Base-by-base conservation (phyloP, 208 protist species). In the Crithidia expoeki region DNA sequence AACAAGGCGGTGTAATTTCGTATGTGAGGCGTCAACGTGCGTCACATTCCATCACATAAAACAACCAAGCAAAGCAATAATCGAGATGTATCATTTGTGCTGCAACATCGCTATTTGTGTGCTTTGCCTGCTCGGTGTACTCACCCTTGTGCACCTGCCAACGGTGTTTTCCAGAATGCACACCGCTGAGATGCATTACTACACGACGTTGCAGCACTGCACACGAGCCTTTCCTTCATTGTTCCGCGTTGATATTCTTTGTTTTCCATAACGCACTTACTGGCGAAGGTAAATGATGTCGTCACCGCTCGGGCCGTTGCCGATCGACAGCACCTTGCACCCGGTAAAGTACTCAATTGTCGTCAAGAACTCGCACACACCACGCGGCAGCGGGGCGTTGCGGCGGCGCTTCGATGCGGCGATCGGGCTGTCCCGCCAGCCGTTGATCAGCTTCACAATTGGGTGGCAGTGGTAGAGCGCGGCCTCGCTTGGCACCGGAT, bases 221-320 rank as follows among this genome's bases (percentile, higher is more conserved):
- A n/a, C n/a, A n/a, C n/a, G n/a, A n/a, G n/a, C n/a, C n/a, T n/a
- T n/a, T n/a, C n/a, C n/a, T n/a, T n/a, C n/a, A n/a, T n/a, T n/a
- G n/a, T n/a, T n/a, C n/a, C n/a, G n/a, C n/a, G n/a, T 42, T 65
- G 4, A 42, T 38, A 61, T 73, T 49, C 61, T 40, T 46, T 53
- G 40, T 55, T 64, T 58, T 28, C 16, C 3, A 4, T 44, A 6
- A 16, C 55, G 33, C 32, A n/a, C 11, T 67, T 70, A 91, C 76
- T 93, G 84, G 17, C 80, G 75, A 11, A 97, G 72, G 87, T 97
- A 97, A 51, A 97, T 95, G 53, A 96, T 95, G 46, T 97, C 83
- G 16, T 80, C 76, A 0, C 88, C 90, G 52, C 77, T 89, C 27
- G 94, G 91, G 0, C 94, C 94, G 72, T 97, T 97, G 32, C 94